phyloP scores from a whole-genome alignment of 352 stramenopile genomes.

The Thalassiosira livingstoniorum region DNA sequence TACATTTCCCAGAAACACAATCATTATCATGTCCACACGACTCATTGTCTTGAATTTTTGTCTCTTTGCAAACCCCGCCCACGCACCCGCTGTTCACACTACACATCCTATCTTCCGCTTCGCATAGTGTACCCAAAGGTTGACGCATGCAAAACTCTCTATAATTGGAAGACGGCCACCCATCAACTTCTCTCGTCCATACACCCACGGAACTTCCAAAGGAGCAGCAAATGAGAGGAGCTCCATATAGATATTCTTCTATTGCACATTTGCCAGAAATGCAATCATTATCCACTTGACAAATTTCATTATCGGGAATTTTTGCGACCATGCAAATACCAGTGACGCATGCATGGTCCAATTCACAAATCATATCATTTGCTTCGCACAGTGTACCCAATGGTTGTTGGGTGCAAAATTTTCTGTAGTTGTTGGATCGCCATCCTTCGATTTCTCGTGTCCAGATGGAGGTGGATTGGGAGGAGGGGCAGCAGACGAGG shows the following conservation, averaged over 20 bases:
- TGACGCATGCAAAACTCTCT: neutral
- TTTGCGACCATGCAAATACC: neutral
- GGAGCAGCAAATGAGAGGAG: neutral
- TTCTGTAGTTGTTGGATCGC: neutral
- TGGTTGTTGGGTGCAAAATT: neutral
- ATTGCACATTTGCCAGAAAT: neutral
- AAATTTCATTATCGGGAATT: neutral
- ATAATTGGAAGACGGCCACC: neutral
- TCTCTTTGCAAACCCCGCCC: neutral
- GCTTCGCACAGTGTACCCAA: neutral
- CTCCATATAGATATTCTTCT: too few species aligned
- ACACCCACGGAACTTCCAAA: neutral
- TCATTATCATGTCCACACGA: neutral
- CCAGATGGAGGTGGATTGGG: neutral
- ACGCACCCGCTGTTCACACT: neutral
- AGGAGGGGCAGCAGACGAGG: neutral
- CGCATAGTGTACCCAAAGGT: neutral
- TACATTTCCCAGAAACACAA: neutral
- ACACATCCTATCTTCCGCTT: neutral
- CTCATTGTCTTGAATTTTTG: neutral
- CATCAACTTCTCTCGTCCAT: neutral
- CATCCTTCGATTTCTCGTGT: neutral
- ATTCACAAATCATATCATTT: neutral
- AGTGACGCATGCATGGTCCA: neutral
- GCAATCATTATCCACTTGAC: neutral